A percentile compares a stretch with the other conserved stretches of the same genome.
Conservation (phyloP, 805 yeast species). For the Candida andamanensis region DNA sequence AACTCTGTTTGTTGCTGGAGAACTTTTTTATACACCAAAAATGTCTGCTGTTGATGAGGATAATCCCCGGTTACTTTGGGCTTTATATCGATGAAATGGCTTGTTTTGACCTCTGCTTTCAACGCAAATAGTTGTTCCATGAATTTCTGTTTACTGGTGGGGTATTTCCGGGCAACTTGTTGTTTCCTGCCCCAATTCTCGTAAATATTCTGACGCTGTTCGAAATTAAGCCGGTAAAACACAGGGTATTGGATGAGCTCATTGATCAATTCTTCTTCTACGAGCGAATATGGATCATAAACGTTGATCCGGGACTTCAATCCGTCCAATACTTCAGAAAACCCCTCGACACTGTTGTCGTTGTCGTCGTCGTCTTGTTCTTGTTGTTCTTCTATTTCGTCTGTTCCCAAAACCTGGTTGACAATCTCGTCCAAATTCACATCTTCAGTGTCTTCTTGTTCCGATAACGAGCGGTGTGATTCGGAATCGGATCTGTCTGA, state of each 20-base stretch:
- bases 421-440: constrained; percentile 3
- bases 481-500: too few species aligned
- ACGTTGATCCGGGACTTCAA: constrained; percentile 21
- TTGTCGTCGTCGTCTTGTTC: constrained; percentile 3
- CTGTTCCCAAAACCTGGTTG: constrained; percentile 1
- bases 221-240: constrained; percentile 20
- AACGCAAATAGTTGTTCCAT: constrained; percentile 22
- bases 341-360: constrained; percentile 7
- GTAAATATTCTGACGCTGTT: constrained; percentile 18
- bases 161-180: constrained; percentile 5
- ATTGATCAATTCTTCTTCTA: constrained; percentile 30
- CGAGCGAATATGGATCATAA: constrained; percentile 34
- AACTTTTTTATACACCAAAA: constrained; percentile 22
- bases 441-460: constrained; percentile 4
- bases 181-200: constrained; percentile 19
- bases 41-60: constrained; percentile 15
- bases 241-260: constrained; percentile 24
- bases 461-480: too few species aligned
- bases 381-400: constrained; percentile 1
- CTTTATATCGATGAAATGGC: constrained; percentile 24
- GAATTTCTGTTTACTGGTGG: constrained; percentile 14
- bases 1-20: constrained; percentile 23
- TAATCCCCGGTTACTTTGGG: constrained; percentile 10
- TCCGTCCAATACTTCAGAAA: constrained; percentile 21
- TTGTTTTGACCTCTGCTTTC: constrained; percentile 24